Evolutionary conservation across 176 grass and related monocot species (phyloP).

Genomic region (Oryza australiensis): DNA sequence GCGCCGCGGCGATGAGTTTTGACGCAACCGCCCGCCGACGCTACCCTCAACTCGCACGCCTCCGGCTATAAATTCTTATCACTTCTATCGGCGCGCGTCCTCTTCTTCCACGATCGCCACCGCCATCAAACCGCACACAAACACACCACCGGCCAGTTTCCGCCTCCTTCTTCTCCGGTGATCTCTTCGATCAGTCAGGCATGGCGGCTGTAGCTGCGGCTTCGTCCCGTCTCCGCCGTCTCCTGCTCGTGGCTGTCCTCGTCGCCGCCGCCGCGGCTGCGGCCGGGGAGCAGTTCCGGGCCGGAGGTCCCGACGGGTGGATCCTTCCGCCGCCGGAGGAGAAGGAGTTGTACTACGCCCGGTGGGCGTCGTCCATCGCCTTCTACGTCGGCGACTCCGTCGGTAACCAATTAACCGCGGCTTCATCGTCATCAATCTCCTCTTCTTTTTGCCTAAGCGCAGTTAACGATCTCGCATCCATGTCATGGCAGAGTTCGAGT

Average conservation of each 20-base stretch:
- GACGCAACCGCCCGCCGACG: slow-evolving; percentile 19
- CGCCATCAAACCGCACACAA: too few species aligned
- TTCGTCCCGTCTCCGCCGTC: not conserved
- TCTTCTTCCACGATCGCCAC: too few species aligned
- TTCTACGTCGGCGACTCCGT: slow-evolving; percentile 67
- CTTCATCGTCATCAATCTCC: too few species aligned
- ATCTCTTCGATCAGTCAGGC: not conserved
- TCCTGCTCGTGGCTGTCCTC: not conserved
- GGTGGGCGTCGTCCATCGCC: slow-evolving; percentile 58
- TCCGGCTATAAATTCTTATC: too few species aligned
- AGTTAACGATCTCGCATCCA: too few species aligned
- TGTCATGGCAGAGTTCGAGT: slow-evolving; percentile 58
- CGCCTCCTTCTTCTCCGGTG: not conserved
- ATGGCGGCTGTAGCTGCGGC: not conserved
- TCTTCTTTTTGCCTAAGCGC: not conserved
- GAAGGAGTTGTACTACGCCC: slow-evolving; percentile 45
- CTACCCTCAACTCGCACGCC: too few species aligned
- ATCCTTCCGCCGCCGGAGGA: slow-evolving; percentile 42
- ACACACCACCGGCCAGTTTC: too few species aligned
- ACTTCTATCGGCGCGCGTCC: too few species aligned
- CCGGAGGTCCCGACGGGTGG: slow-evolving; percentile 75
- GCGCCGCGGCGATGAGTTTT: not conserved
- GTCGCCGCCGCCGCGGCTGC: not conserved
- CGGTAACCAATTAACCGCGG: not conserved
- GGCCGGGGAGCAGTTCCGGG: slow-evolving; percentile 40